Percentiles rank a stretch among this genome's conserved stretches.
These are phyloP conservation scores for Phialocephala subalpina DNA, from an alignment of 2,329 filamentous ascomycete genomes.

Conservation along the genomic window DNA sequence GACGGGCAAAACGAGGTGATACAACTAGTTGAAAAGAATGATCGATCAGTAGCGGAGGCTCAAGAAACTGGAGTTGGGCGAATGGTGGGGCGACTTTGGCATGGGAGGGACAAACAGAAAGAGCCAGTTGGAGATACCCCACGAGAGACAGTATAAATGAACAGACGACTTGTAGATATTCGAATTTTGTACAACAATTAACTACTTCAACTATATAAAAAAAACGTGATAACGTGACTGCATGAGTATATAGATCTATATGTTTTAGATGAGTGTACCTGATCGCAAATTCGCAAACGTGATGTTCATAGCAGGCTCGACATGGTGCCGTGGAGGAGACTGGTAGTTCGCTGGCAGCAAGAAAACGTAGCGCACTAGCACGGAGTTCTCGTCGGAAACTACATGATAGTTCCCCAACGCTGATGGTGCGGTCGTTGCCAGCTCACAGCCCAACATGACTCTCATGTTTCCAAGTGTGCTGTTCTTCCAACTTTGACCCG, in stretches of 20 bases:
- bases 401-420: neutral
- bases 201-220: neutral
- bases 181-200: neutral
- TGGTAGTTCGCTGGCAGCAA: conserved; percentile 8
- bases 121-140: neutral
- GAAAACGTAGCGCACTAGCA: conserved; percentile 14
- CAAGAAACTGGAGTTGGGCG: neutral
- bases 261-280: neutral
- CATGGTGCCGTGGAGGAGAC: conserved; percentile 15
- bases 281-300: conserved; percentile 11
- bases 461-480: conserved; percentile 18
- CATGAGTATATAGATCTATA: neutral
- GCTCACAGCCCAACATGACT: conserved; percentile 17
- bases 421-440: neutral
- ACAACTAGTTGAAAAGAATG: conserved; percentile 12
- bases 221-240: neutral
- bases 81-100: neutral
- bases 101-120: neutral
- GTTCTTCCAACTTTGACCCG: conserved; percentile 15
- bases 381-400: neutral
- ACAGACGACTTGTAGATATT: neutral
- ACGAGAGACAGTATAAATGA: neutral
- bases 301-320: conserved; percentile 13
- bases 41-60: neutral
- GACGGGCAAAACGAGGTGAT: conserved; percentile 6